A percentile compares a stretch with the other conserved stretches of the same genome.
Conservation (phyloP, 331 rosid species). For the Erythrophleum ivorense region DNA sequence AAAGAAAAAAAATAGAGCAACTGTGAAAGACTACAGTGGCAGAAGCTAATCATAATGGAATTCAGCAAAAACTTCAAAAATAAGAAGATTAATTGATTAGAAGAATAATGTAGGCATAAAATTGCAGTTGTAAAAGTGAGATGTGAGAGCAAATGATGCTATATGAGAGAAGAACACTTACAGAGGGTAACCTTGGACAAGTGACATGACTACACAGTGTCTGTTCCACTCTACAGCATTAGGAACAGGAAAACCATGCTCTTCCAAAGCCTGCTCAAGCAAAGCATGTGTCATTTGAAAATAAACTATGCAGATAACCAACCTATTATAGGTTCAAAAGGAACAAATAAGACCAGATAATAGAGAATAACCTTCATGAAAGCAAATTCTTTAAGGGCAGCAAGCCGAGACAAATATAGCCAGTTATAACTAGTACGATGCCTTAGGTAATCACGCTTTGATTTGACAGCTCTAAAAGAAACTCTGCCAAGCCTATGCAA, state of each 20-base stretch:
- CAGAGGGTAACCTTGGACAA: slow-evolving; percentile 86
- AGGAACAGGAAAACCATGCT: slow-evolving; percentile 82
- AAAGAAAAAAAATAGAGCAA: background rate
- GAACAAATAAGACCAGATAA: background rate
- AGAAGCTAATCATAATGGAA: slow-evolving; percentile 3
- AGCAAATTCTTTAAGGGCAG: slow-evolving; percentile 82
- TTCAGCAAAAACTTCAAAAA: background rate
- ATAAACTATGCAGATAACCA: slow-evolving; percentile 18
- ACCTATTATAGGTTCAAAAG: slow-evolving; percentile 19
- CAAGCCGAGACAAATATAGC: slow-evolving; percentile 87
- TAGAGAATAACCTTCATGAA: slow-evolving; percentile 73
- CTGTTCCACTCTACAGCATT: slow-evolving; percentile 75
- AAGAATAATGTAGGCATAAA: background rate
- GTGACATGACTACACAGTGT: slow-evolving; percentile 88
- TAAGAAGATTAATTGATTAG: background rate
- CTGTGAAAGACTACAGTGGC: slow-evolving; percentile 4
- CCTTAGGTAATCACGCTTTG: slow-evolving; percentile 84
- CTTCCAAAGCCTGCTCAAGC: slow-evolving; percentile 72
- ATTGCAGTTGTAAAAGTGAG: background rate
- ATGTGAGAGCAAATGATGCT: background rate
- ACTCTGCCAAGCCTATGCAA: slow-evolving; percentile 84
- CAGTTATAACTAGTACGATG: slow-evolving; percentile 82
- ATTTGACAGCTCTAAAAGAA: slow-evolving; percentile 85
- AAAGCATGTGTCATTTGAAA: slow-evolving; percentile 11
- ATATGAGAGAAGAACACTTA: slow-evolving; percentile 49